Evolutionary conservation across 2,329 filamentous ascomycete genomes (phyloP), one percentile per base, ranked within the genome.

Genomic region (Cladophialophora carrionii): DNA sequence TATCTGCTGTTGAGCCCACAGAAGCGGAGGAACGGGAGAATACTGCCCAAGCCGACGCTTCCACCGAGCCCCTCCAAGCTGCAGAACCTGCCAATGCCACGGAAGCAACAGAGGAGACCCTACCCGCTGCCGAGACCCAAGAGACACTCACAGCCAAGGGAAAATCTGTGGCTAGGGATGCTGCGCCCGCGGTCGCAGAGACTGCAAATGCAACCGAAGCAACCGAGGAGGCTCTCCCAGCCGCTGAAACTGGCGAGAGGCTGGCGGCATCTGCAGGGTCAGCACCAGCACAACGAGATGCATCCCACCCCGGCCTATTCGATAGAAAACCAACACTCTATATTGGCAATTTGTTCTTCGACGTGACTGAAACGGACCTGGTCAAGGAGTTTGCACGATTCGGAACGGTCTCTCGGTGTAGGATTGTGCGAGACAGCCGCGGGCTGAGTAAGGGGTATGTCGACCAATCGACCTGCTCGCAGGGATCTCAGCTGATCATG

Each of bases 371-470:
- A 5, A 81, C 84, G 32, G 84, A 89, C 69, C 72, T 92, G 54
- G 79, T 82, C 71, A 80, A 82, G 57, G 83, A 87, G 53, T 88
- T 90, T 73, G 75, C 78, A 66, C 80, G 83, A 55, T 88, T 86
- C 78, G 83, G 88, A 56, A 76, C 78, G 10, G 77, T 91, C 64
- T 73, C 79, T 54, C 79, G 78, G 56, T 76, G 79, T n/a, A 81
- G 78, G 69, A 78, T 91, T 65, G 80, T 89, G 58, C 83, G 82
- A 69, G 88, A 91, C 76, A 76, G 77, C 61, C 81, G 85, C 65
- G 88, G 88, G 24, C 72, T 89, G 68, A 90, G 87, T 79, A 89
- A 88, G 83, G 89, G 89, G 88, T 89, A 79, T 74, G 81, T 55
- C 51, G 54, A 29, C 24, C 43, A 57, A 48, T 41, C 24, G 34